Conservation (phyloP, 768 basidiomycete genomes). For the Porphyrellus cyaneotinctus region DNA sequence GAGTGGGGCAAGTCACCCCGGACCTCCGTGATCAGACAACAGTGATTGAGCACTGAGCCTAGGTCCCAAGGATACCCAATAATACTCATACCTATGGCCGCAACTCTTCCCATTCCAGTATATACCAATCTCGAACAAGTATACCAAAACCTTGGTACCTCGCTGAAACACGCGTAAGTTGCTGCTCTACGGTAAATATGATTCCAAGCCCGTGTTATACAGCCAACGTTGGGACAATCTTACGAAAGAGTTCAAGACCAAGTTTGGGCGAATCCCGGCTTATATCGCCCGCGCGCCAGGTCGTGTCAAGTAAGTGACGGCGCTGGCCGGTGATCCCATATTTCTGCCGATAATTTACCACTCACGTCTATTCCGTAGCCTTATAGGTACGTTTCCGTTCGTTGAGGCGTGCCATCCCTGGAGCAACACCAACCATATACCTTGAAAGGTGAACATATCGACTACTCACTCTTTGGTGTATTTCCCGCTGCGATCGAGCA, state of each 20-base stretch:
- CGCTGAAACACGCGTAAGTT: slow-evolving; percentile 48
- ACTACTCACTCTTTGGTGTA: slow-evolving; percentile 80
- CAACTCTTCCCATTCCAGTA: slow-evolving; percentile 56
- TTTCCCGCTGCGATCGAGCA: slow-evolving; percentile 82
- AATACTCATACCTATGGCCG: slow-evolving; percentile 32
- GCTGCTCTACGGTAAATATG: background rate
- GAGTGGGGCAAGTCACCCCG: too few species aligned
- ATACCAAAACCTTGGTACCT: slow-evolving; percentile 49
- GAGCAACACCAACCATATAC: background rate
- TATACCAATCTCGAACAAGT: slow-evolving; percentile 55
- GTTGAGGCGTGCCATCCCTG: background rate
- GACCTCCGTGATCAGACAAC: too few species aligned
- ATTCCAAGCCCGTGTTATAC: background rate
- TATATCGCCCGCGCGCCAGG: slow-evolving; percentile 78
- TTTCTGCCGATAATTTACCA: background rate
- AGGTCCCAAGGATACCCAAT: too few species aligned
- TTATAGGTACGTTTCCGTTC: slow-evolving; percentile 31
- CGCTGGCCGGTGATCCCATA: too few species aligned
- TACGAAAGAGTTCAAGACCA: slow-evolving; percentile 53
- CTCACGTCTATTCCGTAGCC: slow-evolving; percentile 14
- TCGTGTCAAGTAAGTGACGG: slow-evolving; percentile 60
- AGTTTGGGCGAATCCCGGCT: slow-evolving; percentile 63
- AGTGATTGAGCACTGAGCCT: too few species aligned
- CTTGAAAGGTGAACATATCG: slow-evolving; percentile 72
- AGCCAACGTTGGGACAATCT: slow-evolving; percentile 60